These are phyloP conservation scores for Lactarius deliciosus DNA, from an alignment of 768 basidiomycete species.

Conservation along the genomic window DNA sequence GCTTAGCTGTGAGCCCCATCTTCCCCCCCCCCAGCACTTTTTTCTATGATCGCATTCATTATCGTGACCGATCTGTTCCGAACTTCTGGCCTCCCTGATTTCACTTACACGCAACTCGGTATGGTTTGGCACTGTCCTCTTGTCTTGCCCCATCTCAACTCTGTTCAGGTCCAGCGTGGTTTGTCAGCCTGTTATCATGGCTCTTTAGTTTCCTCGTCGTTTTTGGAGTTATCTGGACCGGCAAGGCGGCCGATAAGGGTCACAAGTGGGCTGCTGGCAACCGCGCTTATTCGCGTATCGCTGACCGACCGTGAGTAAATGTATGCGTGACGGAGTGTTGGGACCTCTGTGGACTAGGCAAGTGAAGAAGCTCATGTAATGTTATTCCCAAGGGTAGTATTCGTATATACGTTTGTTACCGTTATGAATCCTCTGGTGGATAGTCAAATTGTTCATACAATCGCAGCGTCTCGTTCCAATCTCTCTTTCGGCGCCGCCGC, in stretches of 20 bases:
- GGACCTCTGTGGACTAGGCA: background rate
- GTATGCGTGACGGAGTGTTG: background rate
- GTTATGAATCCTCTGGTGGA: slow-evolving; percentile 52
- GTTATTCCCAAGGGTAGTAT: slow-evolving; percentile 8
- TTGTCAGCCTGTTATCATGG: slow-evolving; percentile 64
- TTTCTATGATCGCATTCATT: slow-evolving; percentile 60
- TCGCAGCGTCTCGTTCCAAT: slow-evolving; percentile 86
- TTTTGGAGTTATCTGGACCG: slow-evolving; percentile 57
- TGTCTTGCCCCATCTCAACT: background rate
- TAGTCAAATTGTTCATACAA: slow-evolving; percentile 84
- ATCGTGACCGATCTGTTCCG: slow-evolving; percentile 63
- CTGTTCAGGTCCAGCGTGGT: slow-evolving; percentile 56
- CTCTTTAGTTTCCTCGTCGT: slow-evolving; percentile 51
- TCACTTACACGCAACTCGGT: slow-evolving; percentile 63
- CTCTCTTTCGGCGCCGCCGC: slow-evolving; percentile 73
- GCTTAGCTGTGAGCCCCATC: background rate
- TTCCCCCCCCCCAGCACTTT: slow-evolving; percentile 43
- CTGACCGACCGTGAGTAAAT: slow-evolving; percentile 25
- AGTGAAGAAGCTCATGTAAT: background rate
- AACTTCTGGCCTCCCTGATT: slow-evolving; percentile 46
- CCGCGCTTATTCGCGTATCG: slow-evolving; percentile 53
- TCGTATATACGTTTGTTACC: slow-evolving; percentile 15
- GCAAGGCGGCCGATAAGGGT: slow-evolving; percentile 59
- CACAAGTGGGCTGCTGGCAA: slow-evolving; percentile 78
- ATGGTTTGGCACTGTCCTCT: slow-evolving; percentile 29